Percentiles rank a stretch among this genome's conserved stretches.
Conservation (phyloP, 345 rosid genomes). For the Balakata baccata region DNA sequence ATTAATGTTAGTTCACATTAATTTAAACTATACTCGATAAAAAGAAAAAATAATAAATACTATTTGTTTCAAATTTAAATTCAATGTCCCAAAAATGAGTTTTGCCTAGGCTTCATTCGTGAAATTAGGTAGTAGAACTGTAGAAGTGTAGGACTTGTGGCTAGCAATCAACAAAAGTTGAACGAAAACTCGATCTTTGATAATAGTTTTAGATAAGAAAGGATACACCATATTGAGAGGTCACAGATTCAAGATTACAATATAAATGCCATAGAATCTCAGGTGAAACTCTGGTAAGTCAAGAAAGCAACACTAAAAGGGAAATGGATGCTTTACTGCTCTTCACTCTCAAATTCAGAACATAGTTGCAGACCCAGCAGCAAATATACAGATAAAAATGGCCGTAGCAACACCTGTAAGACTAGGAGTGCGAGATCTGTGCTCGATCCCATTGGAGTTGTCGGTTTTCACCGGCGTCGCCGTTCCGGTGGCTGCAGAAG, state of each 20-base stretch:
- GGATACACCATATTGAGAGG: background rate
- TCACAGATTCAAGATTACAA: background rate
- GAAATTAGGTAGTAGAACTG: background rate
- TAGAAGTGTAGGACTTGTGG: background rate
- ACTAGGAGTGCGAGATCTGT: constrained; percentile 12
- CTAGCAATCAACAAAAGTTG: background rate
- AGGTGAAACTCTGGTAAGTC: background rate
- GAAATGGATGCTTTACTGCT: background rate
- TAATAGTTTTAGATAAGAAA: background rate
- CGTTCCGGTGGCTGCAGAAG: constrained; percentile 24
- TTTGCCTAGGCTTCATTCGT: too few relatives aligned
- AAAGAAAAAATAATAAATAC: too few relatives aligned
- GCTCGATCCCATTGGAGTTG: constrained; percentile 22
- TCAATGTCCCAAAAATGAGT: too few relatives aligned
- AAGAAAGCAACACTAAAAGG: background rate
- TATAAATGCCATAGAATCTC: background rate
- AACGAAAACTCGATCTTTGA: background rate
- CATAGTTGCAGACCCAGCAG: constrained; percentile 5
- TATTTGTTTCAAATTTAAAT: too few relatives aligned
- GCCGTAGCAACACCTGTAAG: constrained; percentile 21
- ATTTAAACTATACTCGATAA: too few relatives aligned
- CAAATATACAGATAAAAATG: constrained; percentile 22
- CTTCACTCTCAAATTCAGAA: constrained; percentile 1
- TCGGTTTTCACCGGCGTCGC: constrained; percentile 18
- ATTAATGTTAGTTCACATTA: too few relatives aligned